phyloP scores from a whole-genome alignment of 2,329 filamentous ascomycete genomes.

The Neobulgaria alba region DNA sequence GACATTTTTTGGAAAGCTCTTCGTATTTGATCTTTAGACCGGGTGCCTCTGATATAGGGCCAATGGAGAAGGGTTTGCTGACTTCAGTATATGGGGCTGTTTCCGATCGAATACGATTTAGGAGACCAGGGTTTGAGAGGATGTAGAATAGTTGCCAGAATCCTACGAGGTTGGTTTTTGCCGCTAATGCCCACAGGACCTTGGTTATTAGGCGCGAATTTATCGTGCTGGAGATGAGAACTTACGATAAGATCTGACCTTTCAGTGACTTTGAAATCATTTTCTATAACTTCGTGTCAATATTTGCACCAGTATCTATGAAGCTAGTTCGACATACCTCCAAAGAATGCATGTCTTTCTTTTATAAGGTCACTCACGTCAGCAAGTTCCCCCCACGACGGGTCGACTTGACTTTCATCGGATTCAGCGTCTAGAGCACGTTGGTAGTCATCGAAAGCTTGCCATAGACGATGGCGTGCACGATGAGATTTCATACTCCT shows the following conservation, averaged over 20 bases:
- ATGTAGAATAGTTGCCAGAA: slow-evolving; percentile 43
- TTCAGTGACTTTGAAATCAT: slow-evolving; percentile 30
- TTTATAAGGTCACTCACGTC: slow-evolving; percentile 39
- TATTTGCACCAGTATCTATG: slow-evolving; percentile 2
- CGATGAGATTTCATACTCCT: slow-evolving; percentile 39
- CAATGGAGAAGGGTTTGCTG: slow-evolving; percentile 24
- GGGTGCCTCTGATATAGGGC: slow-evolving; percentile 26
- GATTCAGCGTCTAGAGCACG: slow-evolving; percentile 34
- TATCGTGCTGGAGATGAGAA: background rate
- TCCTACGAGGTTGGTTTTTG: slow-evolving; percentile 42
- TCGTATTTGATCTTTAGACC: slow-evolving; percentile 34
- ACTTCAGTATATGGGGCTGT: slow-evolving; percentile 35
- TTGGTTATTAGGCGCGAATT: slow-evolving; percentile 4
- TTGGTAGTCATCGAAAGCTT: slow-evolving; percentile 34
- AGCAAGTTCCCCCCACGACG: slow-evolving; percentile 38
- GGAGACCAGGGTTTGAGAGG: slow-evolving; percentile 32
- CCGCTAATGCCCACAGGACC: slow-evolving; percentile 46
- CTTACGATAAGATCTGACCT: slow-evolving; percentile 37
- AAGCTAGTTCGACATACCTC: slow-evolving; percentile 20
- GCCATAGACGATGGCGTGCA: slow-evolving; percentile 34
- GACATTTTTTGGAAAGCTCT: slow-evolving; percentile 35
- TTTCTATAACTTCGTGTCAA: slow-evolving; percentile 11
- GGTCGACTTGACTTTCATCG: slow-evolving; percentile 32
- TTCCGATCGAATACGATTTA: slow-evolving; percentile 36
- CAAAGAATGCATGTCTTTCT: slow-evolving; percentile 33